Evolutionary conservation across 1,284 basidiomycete genomes (phyloP).

Genomic region (Nidula niveotomentosa): DNA sequence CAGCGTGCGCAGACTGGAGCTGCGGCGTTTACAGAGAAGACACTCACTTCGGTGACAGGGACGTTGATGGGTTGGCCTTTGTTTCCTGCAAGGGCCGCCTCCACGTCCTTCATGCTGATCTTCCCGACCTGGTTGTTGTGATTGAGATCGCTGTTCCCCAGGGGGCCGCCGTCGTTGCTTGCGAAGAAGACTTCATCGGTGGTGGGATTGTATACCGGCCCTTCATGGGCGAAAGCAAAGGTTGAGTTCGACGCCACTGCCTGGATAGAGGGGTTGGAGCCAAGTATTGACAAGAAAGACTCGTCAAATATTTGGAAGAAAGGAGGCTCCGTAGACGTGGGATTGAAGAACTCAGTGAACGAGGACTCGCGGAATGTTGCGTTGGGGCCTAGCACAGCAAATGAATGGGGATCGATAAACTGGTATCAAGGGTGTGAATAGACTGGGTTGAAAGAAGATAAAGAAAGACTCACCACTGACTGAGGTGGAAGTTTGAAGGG

Average conservation of each 20-base stretch:
- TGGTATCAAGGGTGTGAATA: conserved; percentile 13
- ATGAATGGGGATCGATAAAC: conserved; percentile 40
- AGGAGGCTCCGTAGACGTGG: conserved; percentile 43
- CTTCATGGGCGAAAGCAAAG: conserved; percentile 78
- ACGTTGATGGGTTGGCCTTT: conserved; percentile 45
- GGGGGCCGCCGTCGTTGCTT: conserved; percentile 43
- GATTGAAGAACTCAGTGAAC: conserved; percentile 40
- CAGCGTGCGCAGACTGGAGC: background rate
- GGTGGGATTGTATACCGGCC: conserved; percentile 58
- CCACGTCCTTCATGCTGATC: conserved; percentile 44
- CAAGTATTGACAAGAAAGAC: conserved; percentile 60
- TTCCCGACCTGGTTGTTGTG: conserved; percentile 46
- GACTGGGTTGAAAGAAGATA: background rate
- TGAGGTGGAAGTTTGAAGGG: conserved; percentile 24
- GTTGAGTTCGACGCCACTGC: conserved; percentile 56
- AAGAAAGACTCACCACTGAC: conserved; percentile 25
- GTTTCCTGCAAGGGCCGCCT: conserved; percentile 26
- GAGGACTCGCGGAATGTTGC: conserved; percentile 36
- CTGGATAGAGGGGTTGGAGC: conserved; percentile 53
- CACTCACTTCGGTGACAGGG: conserved; percentile 49
- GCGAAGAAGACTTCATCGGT: conserved; percentile 61
- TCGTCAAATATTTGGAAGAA: conserved; percentile 72
- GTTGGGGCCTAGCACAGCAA: conserved; percentile 41
- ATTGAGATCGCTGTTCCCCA: conserved; percentile 39
- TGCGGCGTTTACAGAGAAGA: background rate